Evolutionary conservation across 2,329 filamentous ascomycete genomes (phyloP).

Genomic region (Pseudogymnoascus sp.): DNA sequence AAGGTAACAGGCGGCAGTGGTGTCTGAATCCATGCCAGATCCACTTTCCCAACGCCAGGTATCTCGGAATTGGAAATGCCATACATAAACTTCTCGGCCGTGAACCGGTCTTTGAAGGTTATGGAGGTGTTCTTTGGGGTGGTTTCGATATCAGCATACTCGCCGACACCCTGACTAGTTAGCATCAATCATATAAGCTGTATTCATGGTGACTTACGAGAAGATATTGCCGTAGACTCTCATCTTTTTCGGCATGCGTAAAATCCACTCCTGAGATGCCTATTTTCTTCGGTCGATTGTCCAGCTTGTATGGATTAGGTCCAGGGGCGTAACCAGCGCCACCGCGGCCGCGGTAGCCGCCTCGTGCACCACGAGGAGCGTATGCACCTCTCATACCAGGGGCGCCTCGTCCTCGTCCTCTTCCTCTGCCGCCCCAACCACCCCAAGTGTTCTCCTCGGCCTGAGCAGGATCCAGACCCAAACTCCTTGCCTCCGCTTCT

Average conservation of each 20-base stretch:
- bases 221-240: constrained; percentile 63
- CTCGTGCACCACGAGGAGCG: constrained; percentile 30
- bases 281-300: constrained; percentile 67
- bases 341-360: constrained; percentile 40
- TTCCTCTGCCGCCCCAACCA: constrained; percentile 36
- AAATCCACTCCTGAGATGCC: constrained; percentile 58
- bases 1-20: constrained; percentile 23
- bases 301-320: constrained; percentile 54
- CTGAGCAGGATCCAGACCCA: constrained; percentile 55
- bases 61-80: constrained; percentile 50
- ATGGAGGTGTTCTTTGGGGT: constrained; percentile 44
- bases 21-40: constrained; percentile 54
- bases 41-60: constrained; percentile 56
- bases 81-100: constrained; percentile 63
- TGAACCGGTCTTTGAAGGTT: constrained; percentile 60
- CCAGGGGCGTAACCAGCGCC: constrained; percentile 26
- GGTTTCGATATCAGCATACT: constrained; percentile 52
- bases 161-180: constrained; percentile 49
- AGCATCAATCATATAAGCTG: constrained; percentile 12
- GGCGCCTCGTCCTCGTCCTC: constrained; percentile 32
- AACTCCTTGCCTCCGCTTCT: constrained; percentile 62
- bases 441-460: constrained; percentile 37
- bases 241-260: constrained; percentile 55
- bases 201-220: constrained; percentile 43
- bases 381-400: constrained; percentile 28